phyloP scores from a whole-genome alignment of 208 protist species.

The Leptomonas seymouri region DNA sequence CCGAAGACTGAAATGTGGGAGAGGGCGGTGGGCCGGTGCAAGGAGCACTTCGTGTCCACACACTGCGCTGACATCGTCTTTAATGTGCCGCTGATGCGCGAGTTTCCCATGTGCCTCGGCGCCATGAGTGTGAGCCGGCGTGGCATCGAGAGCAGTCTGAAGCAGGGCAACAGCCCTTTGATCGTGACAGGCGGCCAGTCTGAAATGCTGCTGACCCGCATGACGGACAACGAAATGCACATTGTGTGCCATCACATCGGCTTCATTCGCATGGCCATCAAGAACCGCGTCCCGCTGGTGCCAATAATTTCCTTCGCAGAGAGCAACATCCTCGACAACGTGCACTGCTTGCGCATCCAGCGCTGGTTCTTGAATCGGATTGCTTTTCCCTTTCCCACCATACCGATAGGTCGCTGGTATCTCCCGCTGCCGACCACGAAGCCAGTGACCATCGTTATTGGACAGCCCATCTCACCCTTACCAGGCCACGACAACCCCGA shows the following conservation, averaged over 20 bases:
- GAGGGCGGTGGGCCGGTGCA: constrained; percentile 53
- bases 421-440: constrained; percentile 66
- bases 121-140: constrained; percentile 59
- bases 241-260: constrained; percentile 81
- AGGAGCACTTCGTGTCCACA: constrained; percentile 45
- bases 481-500: constrained; percentile 52
- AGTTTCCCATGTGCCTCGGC: constrained; percentile 74
- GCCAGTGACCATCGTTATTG: constrained; percentile 83
- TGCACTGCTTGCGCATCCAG: constrained; percentile 70
- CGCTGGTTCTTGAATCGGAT: constrained; percentile 53
- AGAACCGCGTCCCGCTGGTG: constrained; percentile 70
- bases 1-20: constrained; percentile 63
- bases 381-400: constrained; percentile 82
- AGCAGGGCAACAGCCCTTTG: constrained; percentile 66
- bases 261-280: constrained; percentile 76
- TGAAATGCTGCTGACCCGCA: constrained; percentile 76
- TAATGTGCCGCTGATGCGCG: constrained; percentile 70
- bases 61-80: constrained; percentile 82
- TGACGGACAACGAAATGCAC: constrained; percentile 50
- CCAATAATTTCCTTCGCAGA: constrained; percentile 83
- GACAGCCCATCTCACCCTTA: constrained; percentile 55
- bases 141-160: constrained; percentile 55
- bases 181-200: constrained; percentile 89
- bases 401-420: constrained; percentile 73
- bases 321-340: constrained; percentile 71